Conservation (phyloP, 495 filamentous ascomycete genomes). For the Aspergillus ellipticus region DNA sequence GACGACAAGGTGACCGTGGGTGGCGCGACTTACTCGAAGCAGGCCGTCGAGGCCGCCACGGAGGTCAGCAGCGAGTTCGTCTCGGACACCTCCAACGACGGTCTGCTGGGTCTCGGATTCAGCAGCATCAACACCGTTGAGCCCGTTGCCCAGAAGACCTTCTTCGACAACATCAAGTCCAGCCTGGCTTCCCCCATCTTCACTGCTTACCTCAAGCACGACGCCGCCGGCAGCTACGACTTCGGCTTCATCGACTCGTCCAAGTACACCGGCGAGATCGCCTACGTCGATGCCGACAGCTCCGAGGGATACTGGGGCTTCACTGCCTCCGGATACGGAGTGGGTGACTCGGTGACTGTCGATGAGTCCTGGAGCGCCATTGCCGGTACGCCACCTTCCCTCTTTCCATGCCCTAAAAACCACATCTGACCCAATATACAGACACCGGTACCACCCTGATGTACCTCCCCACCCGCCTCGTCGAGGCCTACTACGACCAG, state of each 20-base stretch:
- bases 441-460: conserved; percentile 73
- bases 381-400: conserved; percentile 25
- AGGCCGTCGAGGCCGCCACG: conserved; percentile 68
- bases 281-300: conserved; percentile 56
- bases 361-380: conserved; percentile 28
- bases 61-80: conserved; percentile 58
- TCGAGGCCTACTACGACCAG: conserved; percentile 59
- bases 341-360: conserved; percentile 43
- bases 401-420: no score
- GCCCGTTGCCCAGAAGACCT: conserved; percentile 62
- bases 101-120: conserved; percentile 70
- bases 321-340: conserved; percentile 55
- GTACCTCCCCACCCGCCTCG: conserved; percentile 53
- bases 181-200: conserved; percentile 60
- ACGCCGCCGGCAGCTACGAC: conserved; percentile 62
- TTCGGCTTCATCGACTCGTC: conserved; percentile 67
- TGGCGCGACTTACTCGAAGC: conserved; percentile 52
- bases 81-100: conserved; percentile 58
- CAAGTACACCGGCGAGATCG: conserved; percentile 61
- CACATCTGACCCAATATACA: conserved; percentile 9
- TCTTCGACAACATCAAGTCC: conserved; percentile 66
- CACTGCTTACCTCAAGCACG: conserved; percentile 63
- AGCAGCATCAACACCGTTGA: conserved; percentile 60
- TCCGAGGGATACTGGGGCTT: conserved; percentile 70
- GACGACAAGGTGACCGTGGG: conserved; percentile 66